Evolutionary conservation across 192 early-diverging fungal species (phyloP).

Genomic region (Paraglomus occultum): DNA sequence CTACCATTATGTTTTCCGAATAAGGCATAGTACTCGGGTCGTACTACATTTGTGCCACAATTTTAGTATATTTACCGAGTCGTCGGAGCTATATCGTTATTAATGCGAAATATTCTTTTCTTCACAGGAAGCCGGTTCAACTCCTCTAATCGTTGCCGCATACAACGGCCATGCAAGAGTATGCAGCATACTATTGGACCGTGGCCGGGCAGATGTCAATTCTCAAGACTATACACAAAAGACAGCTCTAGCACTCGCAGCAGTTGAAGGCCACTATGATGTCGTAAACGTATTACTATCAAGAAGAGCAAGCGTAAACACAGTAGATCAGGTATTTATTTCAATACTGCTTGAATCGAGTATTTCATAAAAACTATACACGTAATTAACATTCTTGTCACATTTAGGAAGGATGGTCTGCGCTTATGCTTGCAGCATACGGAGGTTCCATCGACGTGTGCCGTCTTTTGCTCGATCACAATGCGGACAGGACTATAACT

Average conservation of each 20-base stretch:
- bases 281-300: conserved; percentile 34
- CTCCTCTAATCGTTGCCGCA: conserved; percentile 66
- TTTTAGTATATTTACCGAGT: too few species aligned
- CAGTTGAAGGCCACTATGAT: conserved; percentile 38
- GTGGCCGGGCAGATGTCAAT: conserved; percentile 43
- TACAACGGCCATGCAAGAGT: conserved; percentile 51
- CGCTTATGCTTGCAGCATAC: conserved; percentile 45
- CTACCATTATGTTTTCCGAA: too few species aligned
- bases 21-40: too few species aligned
- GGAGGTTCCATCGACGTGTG: conserved; percentile 35
- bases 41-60: too few species aligned
- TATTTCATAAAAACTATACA: background rate
- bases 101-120: background rate
- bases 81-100: background rate
- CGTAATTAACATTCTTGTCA: background rate
- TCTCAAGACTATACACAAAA: conserved; percentile 43
- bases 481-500: conserved; percentile 36
- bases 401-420: conserved; percentile 39
- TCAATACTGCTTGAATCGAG: background rate
- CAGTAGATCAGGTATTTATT: conserved; percentile 30
- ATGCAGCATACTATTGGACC: conserved; percentile 41
- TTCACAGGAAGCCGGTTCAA: conserved; percentile 39
- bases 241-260: conserved; percentile 37
- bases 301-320: conserved; percentile 36
- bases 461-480: conserved; percentile 34